These are phyloP conservation scores for Tricholoma sp. DNA, from an alignment of 768 basidiomycete genomes.

Conservation along the genomic window DNA sequence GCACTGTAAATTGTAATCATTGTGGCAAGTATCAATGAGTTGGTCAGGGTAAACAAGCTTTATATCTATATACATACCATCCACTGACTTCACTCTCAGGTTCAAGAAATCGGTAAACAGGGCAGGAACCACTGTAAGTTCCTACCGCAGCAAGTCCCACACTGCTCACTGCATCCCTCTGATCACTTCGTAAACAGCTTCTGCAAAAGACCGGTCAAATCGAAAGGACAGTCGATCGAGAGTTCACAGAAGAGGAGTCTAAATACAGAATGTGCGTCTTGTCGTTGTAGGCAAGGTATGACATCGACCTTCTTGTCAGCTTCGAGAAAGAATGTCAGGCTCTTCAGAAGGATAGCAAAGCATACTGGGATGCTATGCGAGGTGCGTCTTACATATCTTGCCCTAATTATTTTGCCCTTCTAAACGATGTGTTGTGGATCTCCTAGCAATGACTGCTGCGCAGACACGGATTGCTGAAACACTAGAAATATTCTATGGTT, in stretches of 20 bases:
- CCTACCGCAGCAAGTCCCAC: slow-evolving; percentile 7
- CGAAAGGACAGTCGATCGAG: slow-evolving; percentile 90
- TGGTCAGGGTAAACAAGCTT: slow-evolving; percentile 23
- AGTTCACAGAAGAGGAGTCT: slow-evolving; percentile 89
- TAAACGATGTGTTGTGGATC: background rate
- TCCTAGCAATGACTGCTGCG: slow-evolving; percentile 85
- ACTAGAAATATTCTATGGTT: slow-evolving; percentile 86
- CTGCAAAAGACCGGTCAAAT: slow-evolving; percentile 99
- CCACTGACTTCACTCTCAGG: slow-evolving; percentile 32
- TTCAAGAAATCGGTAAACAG: slow-evolving; percentile 94
- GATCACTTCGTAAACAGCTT: slow-evolving; percentile 45
- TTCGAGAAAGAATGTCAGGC: slow-evolving; percentile 95
- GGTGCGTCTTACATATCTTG: slow-evolving; percentile 39
- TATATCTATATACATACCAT: background rate
- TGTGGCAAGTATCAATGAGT: slow-evolving; percentile 16
- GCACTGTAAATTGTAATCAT: background rate
- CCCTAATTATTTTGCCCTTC: background rate
- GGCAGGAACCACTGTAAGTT: slow-evolving; percentile 79
- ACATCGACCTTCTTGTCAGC: slow-evolving; percentile 35
- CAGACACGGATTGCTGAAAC: slow-evolving; percentile 92
- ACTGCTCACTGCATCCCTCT: slow-evolving; percentile 13
- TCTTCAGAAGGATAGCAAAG: slow-evolving; percentile 93
- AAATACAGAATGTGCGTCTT: slow-evolving; percentile 79
- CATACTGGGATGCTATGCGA: slow-evolving; percentile 91
- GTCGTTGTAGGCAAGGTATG: slow-evolving; percentile 3